Evolutionary conservation across 371 early-diverging fungal species (phyloP), one percentile per base, ranked within the genome.

Genomic region (Mortierella sp.): DNA sequence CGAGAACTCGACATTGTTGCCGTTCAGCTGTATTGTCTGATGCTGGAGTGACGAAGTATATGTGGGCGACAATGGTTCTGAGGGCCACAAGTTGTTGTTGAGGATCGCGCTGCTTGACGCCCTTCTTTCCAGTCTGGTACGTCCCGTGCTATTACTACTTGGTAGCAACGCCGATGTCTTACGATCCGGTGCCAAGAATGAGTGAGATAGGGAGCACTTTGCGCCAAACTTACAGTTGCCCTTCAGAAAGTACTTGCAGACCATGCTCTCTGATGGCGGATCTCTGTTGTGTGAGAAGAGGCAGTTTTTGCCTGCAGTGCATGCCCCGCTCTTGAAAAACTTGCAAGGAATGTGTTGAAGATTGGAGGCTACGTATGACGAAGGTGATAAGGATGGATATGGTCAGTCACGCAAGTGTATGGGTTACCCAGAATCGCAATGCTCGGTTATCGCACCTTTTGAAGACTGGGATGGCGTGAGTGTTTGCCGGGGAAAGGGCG

Each of bases 201-300:
- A 74, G 57, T 93, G 92, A 13, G 86, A 78, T 31, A 93, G 79
- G 1, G 93, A 92, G 54, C 93, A 93, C 57, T 89, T 91, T 70
- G 80, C 86, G 28, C 91, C 93, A 82, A 91, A 93, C 61, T 90
- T 91, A 84, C 93, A 93, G 58, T 88, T 91, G 39, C 93, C 92
- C 79, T 93, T 93, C 43, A 88, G 57, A 64, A 84, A 91, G 71
- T 92, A 92, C 70, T 90, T 90, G 87, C 93, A 93, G 24, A 90
- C 84, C 37, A 83, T 73, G 41, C 83, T 82, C 46, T 86, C 88
- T 12, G 86, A 81, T 49, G 81, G 77, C 14, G 86, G 67, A 55
- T 86, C 89, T 60, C 84, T 78, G 50, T 85, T 86, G 72, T 93
- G 93, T 27, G 92, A 92, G 68, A 93, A 93, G 60, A 85, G 83